Base-by-base conservation (phyloP, 176 grass and related monocot genomes). In the Triticum monococcum region DNA sequence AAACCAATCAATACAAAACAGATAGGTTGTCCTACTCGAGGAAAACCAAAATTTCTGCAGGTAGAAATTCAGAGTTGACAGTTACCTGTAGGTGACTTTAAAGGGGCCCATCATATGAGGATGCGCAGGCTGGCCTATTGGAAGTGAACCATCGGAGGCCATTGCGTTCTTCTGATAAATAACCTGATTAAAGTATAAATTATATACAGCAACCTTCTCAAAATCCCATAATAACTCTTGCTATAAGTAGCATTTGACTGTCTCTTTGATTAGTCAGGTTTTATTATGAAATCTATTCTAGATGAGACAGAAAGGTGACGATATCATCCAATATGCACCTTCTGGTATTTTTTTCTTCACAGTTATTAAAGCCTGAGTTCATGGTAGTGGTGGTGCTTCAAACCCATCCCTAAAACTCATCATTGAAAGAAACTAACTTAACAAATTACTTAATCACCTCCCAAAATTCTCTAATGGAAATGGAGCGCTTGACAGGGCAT, bases 71-170 rank as follows among this genome's bases (percentile, higher is more conserved):
- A 84, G 43, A 72, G 9, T 54, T 82, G 40, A 77, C 43, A 31
- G 52, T 64, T 94, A 99, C 97, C 97, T 99, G 89, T 99, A 99
- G 77, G 87, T 87, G 83, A 93, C 89, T 91, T 96, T 99, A 79
- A 88, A 83, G 82, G 94, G 69, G 33, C 89, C 90, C 86, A 93
- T 26, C 43, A 80, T 77, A 60, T 89, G 71, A 90, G 90, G 81
- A 91, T 89, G 82, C 33, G 12, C 37, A 73, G 86, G 57, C 72
- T 89, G 92, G 50, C 57, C 86, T 72, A 84, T 30, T 48, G 94
- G 83, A 83, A 88, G n/a, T 17, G 92, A 90, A 90, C 75, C 45
- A 72, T 79, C 80, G 4, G 83, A 79, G 77, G 81, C 52, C 69
- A 70, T 56, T 48, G 85, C 69, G 78, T 87, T 93, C 81, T 86